A percentile compares a stretch with the other conserved stretches of the same genome.
Conservation (phyloP, 306 rosid genomes). For the Trichosanthes truncata region DNA sequence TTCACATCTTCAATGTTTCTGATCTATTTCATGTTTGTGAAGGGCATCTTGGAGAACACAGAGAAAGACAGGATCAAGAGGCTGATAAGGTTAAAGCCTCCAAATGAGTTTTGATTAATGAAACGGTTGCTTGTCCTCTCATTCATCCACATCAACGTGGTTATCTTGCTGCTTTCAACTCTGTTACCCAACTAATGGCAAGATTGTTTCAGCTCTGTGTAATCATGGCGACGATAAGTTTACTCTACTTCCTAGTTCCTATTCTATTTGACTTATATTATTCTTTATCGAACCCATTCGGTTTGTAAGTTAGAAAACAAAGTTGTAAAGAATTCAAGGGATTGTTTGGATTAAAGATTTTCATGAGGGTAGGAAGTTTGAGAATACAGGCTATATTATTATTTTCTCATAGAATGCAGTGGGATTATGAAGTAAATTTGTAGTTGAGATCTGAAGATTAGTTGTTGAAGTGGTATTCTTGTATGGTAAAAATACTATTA, state of each 20-base stretch:
- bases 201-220: neutral
- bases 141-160: neutral
- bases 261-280: neutral
- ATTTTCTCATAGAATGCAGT: neutral
- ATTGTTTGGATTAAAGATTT: neutral
- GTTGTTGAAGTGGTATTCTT: neutral
- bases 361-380: neutral
- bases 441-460: neutral
- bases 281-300: neutral
- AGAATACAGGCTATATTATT: neutral
- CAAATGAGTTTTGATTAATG: slow-evolving; percentile 40
- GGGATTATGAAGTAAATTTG: neutral
- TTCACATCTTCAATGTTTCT: neutral
- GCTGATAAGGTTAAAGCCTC: slow-evolving; percentile 79
- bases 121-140: neutral
- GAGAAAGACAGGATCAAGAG: slow-evolving; percentile 90
- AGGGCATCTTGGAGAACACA: slow-evolving; percentile 85
- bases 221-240: neutral
- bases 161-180: neutral
- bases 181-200: neutral
- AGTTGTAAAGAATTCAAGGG: neutral
- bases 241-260: neutral
- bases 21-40: slow-evolving; percentile 15
- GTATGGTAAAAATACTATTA: neutral
- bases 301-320: neutral